Evolutionary conservation across 345 rosid genomes (phyloP), one percentile per base, ranked within the genome.

Genomic region (Schrenkiella parvula): DNA sequence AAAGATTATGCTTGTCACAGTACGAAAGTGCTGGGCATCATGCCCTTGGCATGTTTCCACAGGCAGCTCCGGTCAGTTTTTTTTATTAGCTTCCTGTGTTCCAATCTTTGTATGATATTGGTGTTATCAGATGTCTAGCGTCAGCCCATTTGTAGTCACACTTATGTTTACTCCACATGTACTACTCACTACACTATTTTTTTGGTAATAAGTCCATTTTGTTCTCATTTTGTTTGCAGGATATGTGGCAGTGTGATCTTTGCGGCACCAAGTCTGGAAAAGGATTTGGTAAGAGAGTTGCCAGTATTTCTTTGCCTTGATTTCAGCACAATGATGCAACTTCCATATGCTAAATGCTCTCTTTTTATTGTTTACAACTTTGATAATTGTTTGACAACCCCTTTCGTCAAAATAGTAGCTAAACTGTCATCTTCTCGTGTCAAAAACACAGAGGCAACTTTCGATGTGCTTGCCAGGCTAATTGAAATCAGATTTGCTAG

Each of bases 401-500:
- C 1, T 11, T 25, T 6, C 25, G 35, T 71, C 80, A 11, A 51
- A 17, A 10, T n/a, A 61, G 46, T 50, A 72, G 31, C 74, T 86
- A 81, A 51, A 28, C 51, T 26, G n/a, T 58, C 35, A 56, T 29
- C 46, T 65, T 58, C 28, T 38, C 10, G 5, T 74, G 72, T 52
- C 2, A 56, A 58, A n/a, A 38, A 34, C 4, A 4, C 93, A 95
- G 99, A 91, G 88, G 95, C 99, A 66, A 89, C 96, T 37, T 91
- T 82, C 67, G 97, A 95, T 82, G 93, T 91, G 48, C 95, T 95
- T 17, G 91, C 99, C 15, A 86, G 99, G 69, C 93, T 95, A n/a
- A 87, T 82, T 56, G 97, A 95, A 84, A 89, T 95, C 83, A 91
- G 88, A 82, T 95, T 91, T 78, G 97, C 95, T 22, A 91, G 99